Evolutionary conservation across 352 stramenopile genomes (phyloP), one percentile per base, ranked within the genome.

Genomic region (Phytophthora ramorum): DNA sequence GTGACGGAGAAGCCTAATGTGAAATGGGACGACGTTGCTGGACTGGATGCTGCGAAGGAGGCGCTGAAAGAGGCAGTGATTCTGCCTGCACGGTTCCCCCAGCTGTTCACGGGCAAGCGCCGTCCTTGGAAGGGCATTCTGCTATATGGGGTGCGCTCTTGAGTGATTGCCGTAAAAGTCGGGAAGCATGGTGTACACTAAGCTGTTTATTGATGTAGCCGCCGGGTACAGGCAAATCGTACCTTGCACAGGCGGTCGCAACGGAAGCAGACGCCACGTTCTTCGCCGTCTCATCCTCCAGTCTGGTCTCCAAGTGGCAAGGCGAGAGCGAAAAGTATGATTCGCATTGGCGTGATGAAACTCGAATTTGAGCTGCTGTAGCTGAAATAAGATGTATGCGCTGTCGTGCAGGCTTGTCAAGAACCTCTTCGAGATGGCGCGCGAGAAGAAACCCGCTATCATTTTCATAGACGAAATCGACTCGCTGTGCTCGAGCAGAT

Each of bases 381-480:
- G 40, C 10, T 44, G 30, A 28, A 26, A 20, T 53, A 30, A 10
- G 66, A 4, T 51, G 32, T 41, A 0, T 37, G 52, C 10, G 19
- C 22, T 37, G 17, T 16, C 17, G 3, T 46, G 4, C 17, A 96
- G 94, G 51, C 79, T 99, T 35, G 97, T 99, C 37, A 97, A 98
- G 63, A 99, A 98, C 58, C 81, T 99, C 12, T 99, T 99, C 74
- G 94, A 99, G 57, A 98, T 99, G 92, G 97, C 97, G 4, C 91
- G 97, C 26, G 93, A 99, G 63, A 93, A 87, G 60, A 92, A 96
- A 35, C 88, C 87, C 19, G 83, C 94, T 30, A 99, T 99, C 69
- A 98, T 99, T 62, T 99, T 99, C 69, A 98, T 99, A 56, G 97
- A 99, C 75, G 97, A 99, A 82, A 98, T 99, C 48, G 97, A 99